Evolutionary conservation across 2,329 filamentous ascomycete species (phyloP), one percentile per base, ranked within the genome.

Genomic region (Periconia sp.): DNA sequence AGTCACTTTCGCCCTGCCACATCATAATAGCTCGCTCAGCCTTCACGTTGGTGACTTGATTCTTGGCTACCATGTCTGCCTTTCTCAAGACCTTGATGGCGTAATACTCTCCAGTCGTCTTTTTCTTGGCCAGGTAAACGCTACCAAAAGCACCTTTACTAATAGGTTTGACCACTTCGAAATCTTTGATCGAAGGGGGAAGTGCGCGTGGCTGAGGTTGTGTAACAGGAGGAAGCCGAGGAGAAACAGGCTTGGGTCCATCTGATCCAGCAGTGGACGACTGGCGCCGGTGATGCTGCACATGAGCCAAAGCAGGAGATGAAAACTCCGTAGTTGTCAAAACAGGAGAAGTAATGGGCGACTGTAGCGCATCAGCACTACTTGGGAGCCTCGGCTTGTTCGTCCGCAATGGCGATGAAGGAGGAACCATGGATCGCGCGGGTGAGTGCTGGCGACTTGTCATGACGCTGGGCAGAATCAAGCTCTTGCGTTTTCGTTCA

Each of bases 21-120:
- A 99, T 99, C 94, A 99, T 97, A 70, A 99, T 99, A 19, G 95
- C 95, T 61, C 94, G 85, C 76, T 99, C 94, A 9, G 95, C 94
- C 76, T 99, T 97, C 68, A 99, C 94, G 69, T 99, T 99, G 62
- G 94, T 96, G 63, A 99, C 92, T 72, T 99, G 94, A 72, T 99
- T 99, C 76, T 99, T 99, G 57, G 94, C 94, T 58, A 99, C 91
- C 94, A 99, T 99, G 79, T 99, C 94, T n/a, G 94, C 92, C 76
- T 99, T 99, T 72, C 97, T 97, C 55, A 99, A 76, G 1, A 97
- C 94, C 71, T 99, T 99, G 78, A 99, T 97, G 10, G 94, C 94
- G 72, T 93, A 99, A 74, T 99, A 99, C 68, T 99, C 94, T 44
- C 92, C 93, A 0, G 95, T 99, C 0, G 91, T 94, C 74, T 97